A percentile compares a stretch with the other conserved stretches of the same genome.
Conservation (phyloP, 2,329 filamentous ascomycete genomes). For the Neurospora crassa region DNA sequence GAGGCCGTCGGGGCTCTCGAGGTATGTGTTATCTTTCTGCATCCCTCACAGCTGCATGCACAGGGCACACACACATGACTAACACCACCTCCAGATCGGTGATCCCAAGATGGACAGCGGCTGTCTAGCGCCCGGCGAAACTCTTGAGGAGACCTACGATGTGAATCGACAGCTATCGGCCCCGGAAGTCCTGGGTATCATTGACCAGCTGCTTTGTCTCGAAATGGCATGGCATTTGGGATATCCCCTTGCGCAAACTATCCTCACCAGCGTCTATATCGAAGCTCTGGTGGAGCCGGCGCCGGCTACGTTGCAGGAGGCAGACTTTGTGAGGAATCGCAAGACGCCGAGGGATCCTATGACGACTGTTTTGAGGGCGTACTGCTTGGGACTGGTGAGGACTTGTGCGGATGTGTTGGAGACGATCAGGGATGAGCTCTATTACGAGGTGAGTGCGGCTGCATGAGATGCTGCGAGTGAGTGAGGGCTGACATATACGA, state of each 20-base stretch:
- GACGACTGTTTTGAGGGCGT: conserved; percentile 64
- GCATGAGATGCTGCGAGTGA: not conserved
- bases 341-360: conserved; percentile 32
- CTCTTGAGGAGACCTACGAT: conserved; percentile 77
- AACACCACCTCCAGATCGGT: conserved; percentile 63
- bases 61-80: not conserved
- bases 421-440: conserved; percentile 72
- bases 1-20: conserved; percentile 85
- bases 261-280: conserved; percentile 88
- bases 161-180: conserved; percentile 54
- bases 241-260: conserved; percentile 88
- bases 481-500: conserved; percentile 1
- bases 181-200: conserved; percentile 80
- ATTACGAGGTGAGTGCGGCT: conserved; percentile 61
- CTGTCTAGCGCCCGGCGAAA: conserved; percentile 65
- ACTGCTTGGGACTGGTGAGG: conserved; percentile 78
- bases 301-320: conserved; percentile 53
- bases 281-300: conserved; percentile 69
- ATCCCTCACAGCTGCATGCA: not conserved
- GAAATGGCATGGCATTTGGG: conserved; percentile 98
- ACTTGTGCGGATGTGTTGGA: conserved; percentile 70
- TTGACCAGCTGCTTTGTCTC: conserved; percentile 83
- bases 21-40: conserved; percentile 29
- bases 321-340: conserved; percentile 45
- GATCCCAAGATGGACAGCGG: conserved; percentile 99